Evolutionary conservation across 2,329 filamentous ascomycete genomes (phyloP), one percentile per base, ranked within the genome.

Genomic region (Tolypocladium amazonense): DNA sequence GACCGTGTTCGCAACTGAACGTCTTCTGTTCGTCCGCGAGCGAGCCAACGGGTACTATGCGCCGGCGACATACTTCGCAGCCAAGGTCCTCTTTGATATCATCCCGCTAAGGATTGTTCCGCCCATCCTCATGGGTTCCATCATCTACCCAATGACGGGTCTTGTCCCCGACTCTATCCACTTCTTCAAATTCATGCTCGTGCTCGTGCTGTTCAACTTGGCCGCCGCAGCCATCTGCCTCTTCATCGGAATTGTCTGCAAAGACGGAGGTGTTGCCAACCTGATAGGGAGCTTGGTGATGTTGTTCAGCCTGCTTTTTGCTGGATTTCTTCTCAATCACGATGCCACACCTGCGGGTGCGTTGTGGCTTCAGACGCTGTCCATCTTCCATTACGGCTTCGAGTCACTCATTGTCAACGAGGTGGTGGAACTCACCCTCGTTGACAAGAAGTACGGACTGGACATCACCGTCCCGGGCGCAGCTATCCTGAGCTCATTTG

Each of bases 21-120:
- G 94, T 53, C 82, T 97, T 9, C 78, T 99, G 43, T 99, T 99
- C 71, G 87, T 96, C 14, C 85, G 94, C 56, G 94, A 99, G 74
- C 83, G 94, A 64, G 94, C 94, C 43, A 99, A 99, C 71, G 93
- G 94, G 1, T 99, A 99, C 75, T 99, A 99, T 72, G 83, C 89
- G 0, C 94, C 94, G 0, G 81, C 96, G 57, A 95, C 93, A 0
- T 99, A 99, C 75, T 99, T 97, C 71, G 81, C 89, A 0, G 88
- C 92, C 67, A 99, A 99, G 77, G 89, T 97, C n/a, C 76, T 96
- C n/a, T 97, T 99, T 71, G 94, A 99, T 71, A 93, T 99, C 65
- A 82, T 99, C 15, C 94, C 94, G 4, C 80, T 99, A n/a, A 86
- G 94, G 56, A 87, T 99, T 59, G 88, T 99, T 56, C 94, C 94